Evolutionary conservation across 306 rosid species (phyloP), one percentile per base, ranked within the genome.

Genomic region (Vigna reflexopilosa): DNA sequence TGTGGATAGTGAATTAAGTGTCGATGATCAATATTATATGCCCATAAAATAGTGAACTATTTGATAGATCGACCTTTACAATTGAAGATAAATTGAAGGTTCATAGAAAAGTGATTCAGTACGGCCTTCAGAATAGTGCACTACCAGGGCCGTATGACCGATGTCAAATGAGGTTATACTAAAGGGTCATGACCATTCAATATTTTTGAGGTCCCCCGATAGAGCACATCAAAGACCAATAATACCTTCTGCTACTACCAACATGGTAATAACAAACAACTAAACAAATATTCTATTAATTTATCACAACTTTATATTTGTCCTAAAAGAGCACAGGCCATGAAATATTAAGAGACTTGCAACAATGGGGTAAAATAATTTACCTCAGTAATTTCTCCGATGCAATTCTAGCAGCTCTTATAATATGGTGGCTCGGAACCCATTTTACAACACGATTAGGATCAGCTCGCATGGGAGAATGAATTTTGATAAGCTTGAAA

Each of bases 381-480:
- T 88, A 91, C 98, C 93, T 83, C 76, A 92, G 81, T 76, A 88
- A 69, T 84, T 92, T 95, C 87, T 91, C 97, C 20, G 98, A 87
- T 64, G 96, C 93, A 81, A 91, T 85, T 84, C 97, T 87, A 77
- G 98, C 97, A 4, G 89, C 89, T 63, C 77, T 83, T 50, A 87
- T 72, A 78, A 87, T 74, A 61, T 64, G 79, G 34, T 54, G 87
- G 89, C 85, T 91, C 64, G 97, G 98, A 77, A 87, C 96, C 92
- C 90, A 91, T 86, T 87, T 87, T 67, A 95, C 86, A 59, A 88
- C 89, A 81, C 96, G 93, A 75, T 88, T 86, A 75, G 93, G 98
- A 86, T 91, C 93, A 75, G 98, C 86, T 72, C 98, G 93, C 93
- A 91, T 87, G 45, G 98, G 98, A 74, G 98, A 95, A 89, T 92